Base-by-base conservation (phyloP, 2,329 filamentous ascomycete species). In the Tolypocladium pustulatum region DNA sequence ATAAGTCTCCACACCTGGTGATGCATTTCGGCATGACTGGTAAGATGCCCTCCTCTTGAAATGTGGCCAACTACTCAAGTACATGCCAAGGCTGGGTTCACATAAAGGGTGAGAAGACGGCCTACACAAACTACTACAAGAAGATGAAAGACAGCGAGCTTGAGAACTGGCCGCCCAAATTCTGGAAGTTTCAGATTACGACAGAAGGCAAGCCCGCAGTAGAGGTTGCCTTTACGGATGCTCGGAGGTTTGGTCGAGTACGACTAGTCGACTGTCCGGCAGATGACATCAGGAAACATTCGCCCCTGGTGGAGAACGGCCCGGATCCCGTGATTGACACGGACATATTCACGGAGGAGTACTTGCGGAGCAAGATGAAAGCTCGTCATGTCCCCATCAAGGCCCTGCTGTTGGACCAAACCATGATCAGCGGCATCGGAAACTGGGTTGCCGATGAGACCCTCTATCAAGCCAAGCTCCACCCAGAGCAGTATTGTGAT, bases 361-460 rank as follows among this genome's bases (percentile, higher is more conserved):
- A 90, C 81, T 73, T 99, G 22, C 74, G 72, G n/a, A 72, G 78
- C 58, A 89, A 90, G 71, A 78, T 97, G 76, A 78, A 75, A 55
- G 84, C 81, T 59, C 91, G 93, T 58, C 90, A 84, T 66, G 89
- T 97, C 0, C 92, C 93, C 0, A 82, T 97, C 63, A 97, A 97
- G 71, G 90, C 91, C 0, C 78, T 97, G 25, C 76, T 99, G 15
- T 79, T 97, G 4, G 90, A 97, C 69, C 94, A 99, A 72, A 81
- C 85, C 22, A 89, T 89, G 69, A 89, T 97, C 61, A 94, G 89
- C 67, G 94, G 94, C 9, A 90, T 99, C 62, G 94, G 94, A 0
- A 97, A 97, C 69, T 99, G 93, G 93, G 93, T 99, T 57, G 91
- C 88, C 0, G 94, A 99, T 69, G 94, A 99, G 71, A 87, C 96